Evolutionary conservation across 2,329 filamentous ascomycete genomes (phyloP), one percentile per base, ranked within the genome.

Genomic region (Aspergillus tubingensis): DNA sequence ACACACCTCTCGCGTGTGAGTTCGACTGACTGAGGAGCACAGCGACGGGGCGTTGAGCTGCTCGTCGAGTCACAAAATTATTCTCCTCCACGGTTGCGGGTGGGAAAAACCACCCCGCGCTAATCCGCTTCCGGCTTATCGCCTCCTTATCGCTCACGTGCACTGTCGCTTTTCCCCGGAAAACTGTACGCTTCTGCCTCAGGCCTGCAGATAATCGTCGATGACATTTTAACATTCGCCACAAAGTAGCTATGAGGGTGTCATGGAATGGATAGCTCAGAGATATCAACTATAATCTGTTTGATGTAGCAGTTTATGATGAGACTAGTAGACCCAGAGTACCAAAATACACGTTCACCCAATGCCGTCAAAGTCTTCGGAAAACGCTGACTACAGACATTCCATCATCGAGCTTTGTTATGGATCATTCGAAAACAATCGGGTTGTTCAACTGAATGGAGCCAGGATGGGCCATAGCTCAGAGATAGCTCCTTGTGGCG

Each of bases 91-190:
- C 58, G 57, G 54, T 47, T 55, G 55, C 43, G 62, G 52, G 47
- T 51, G 50, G 41, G 55, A 41, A 62, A 58, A 47, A 32, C 43
- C 48, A 48, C 68, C 68, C 68, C 68, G 68, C 68, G 67, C 68
- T 70, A 70, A 57, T 58, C 68, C 59, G 27, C 48, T 69, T 67
- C 50, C 60, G 66, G 63, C 67, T 70, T 70, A 70, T 70, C 68
- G 53, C 30, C 25, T 11, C n/a, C 61, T 68, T 68, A 69, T 69
- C 67, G 54, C 52, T 63, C 66, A 67, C 64, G 66, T 68, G 67
- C 2, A 15, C 21, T 19, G 47, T 48, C 39, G 25, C 10, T 53
- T 59, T 55, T 36, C 53, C 53, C 53, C 53, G 53, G 53, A 44
- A 55, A 55, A 55, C 53, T 30, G 23, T 41, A 13, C 48, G 5